Percentiles rank a stretch among this genome's conserved stretches.
These are phyloP conservation scores for Triangularia setosa DNA, from an alignment of 2,329 filamentous ascomycete genomes.

Conservation along the genomic window DNA sequence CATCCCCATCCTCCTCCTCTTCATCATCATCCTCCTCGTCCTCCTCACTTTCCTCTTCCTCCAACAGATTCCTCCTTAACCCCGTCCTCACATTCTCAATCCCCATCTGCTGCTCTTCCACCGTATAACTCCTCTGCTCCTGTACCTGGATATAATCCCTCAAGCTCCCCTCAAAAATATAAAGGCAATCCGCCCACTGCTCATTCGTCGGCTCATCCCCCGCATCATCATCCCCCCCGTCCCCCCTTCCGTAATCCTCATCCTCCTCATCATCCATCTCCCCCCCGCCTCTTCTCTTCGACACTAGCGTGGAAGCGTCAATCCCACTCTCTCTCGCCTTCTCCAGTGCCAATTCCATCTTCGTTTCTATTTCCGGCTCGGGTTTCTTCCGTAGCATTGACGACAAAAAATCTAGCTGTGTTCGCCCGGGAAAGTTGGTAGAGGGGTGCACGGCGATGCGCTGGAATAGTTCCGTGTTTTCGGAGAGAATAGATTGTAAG, in stretches of 20 bases:
- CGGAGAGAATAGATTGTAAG: slow-evolving; percentile 60
- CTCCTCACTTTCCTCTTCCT: slow-evolving; percentile 53
- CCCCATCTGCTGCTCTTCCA: slow-evolving; percentile 63
- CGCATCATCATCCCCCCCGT: slow-evolving; percentile 39
- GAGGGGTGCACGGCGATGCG: slow-evolving; percentile 71
- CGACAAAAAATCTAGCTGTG: slow-evolving; percentile 61
- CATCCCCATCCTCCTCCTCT: slow-evolving; percentile 39
- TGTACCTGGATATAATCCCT: slow-evolving; percentile 40
- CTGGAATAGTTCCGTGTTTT: slow-evolving; percentile 64
- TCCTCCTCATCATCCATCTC: slow-evolving; percentile 41
- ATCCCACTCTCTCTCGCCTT: slow-evolving; percentile 36
- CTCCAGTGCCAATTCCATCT: slow-evolving; percentile 61
- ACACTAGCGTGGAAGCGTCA: slow-evolving; percentile 28
- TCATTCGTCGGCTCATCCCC: slow-evolving; percentile 34
- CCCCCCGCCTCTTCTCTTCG: slow-evolving; percentile 17
- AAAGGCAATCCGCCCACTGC: slow-evolving; percentile 36
- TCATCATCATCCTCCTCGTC: slow-evolving; percentile 53
- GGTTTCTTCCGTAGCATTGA: slow-evolving; percentile 78
- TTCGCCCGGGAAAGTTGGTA: slow-evolving; percentile 68
- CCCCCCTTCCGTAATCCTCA: slow-evolving; percentile 37
- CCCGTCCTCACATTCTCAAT: slow-evolving; percentile 70
- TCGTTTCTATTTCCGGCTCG: slow-evolving; percentile 71
- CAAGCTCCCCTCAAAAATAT: slow-evolving; percentile 32
- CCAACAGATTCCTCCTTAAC: slow-evolving; percentile 52
- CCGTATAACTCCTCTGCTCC: slow-evolving; percentile 64